Base-by-base conservation (phyloP, 148 eudicot genomes). In the Simmondsia chinensis region DNA sequence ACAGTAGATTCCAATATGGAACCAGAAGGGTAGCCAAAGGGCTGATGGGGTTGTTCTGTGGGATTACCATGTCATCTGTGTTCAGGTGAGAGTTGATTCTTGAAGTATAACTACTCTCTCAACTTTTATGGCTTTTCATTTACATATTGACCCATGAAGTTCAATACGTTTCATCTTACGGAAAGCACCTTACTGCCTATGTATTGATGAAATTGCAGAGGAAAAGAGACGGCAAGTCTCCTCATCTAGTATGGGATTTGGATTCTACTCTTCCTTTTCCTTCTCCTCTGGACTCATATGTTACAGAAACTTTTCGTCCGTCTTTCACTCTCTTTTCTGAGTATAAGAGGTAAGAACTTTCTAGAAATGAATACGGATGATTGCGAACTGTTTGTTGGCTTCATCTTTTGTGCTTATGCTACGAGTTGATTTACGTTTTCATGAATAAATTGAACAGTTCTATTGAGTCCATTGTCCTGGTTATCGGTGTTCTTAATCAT, bases 11-110 rank as follows among this genome's bases (percentile, higher is more conserved):
- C 97, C 97, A 14, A 61, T 89, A 54, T 89, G 97, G 95, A 78
- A 81, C 63, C 97, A 89, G 66, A 89, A 77, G 72, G 97, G 95
- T 30, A 89, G 97, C 76, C 77, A 79, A 8, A 76, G 93, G 60
- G 93, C 95, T 17, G 97, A 89, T 69, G 97, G 97, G 39, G 65
- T 82, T 9, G 43, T 61, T 57, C 71, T 89, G 19, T 89, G 97
- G 97, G 97, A 89, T 64, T 89, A 89, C 60, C 97, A 89, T 60
- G 97, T 74, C 10, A 81, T 89, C 46, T 81, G 97, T 45, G 25
- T 89, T 31, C 95, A 88, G 79, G 96, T 75, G 50, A 62, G 64
- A 31, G 33, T 25, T 21, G 22, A 44, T 31, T 57, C 34, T 40
- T 39, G 0, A 20, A 19, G 17, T 20, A 23, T 21, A 0, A 14